Base-by-base conservation (phyloP, 1,284 basidiomycete species). In the Malassezia slooffiae region DNA sequence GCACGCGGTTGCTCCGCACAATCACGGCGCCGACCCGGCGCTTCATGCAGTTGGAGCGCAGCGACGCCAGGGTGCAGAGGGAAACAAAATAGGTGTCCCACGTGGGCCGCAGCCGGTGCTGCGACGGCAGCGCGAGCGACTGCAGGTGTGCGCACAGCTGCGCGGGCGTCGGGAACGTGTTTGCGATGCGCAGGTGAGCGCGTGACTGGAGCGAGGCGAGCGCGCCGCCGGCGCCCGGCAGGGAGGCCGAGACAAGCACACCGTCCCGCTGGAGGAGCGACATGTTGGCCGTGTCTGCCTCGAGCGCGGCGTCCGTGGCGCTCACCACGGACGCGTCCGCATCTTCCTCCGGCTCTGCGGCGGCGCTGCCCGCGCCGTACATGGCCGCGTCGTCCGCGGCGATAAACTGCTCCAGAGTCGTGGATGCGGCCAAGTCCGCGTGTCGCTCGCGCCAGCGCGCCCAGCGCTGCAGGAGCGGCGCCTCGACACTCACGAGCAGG, bases 21-120 rank as follows among this genome's bases (percentile, higher is more conserved):
- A 96, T 75, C 13, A 96, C 80, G 0, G 88, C 89, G 11, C 90
- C 90, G 0, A 96, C 90, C 1, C 93, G 79, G 4, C 93, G 80
- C 68, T 99, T 99, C 91, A 96, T 96, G 39, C 67, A 69, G 50
- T 71, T 71, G 33, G 58, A 63, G 6, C 70, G 68, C 28, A 62
- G 43, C 3, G 60, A 63, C 6, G 61, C 60, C 9, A 64, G 52
- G 13, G 59, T 60, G 55, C 60, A 70, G 7, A 69, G 57, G n/a
- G 53, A 57, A 30, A 69, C 52, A 36, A 69, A 70, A 50, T 70
- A 69, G 4, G 53, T 55, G 31, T 70, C 67, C 66, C 66, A 70
- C 12, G 58, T 46, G 1, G 67, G 67, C 3, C 64, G 54, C 4
- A 70, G 70, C 83, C 96, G 68, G 88, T 96, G n/a, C 81, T 86